These are phyloP conservation scores for Suillus cothurnatus DNA, from an alignment of 768 basidiomycete genomes.

Conservation along the genomic window DNA sequence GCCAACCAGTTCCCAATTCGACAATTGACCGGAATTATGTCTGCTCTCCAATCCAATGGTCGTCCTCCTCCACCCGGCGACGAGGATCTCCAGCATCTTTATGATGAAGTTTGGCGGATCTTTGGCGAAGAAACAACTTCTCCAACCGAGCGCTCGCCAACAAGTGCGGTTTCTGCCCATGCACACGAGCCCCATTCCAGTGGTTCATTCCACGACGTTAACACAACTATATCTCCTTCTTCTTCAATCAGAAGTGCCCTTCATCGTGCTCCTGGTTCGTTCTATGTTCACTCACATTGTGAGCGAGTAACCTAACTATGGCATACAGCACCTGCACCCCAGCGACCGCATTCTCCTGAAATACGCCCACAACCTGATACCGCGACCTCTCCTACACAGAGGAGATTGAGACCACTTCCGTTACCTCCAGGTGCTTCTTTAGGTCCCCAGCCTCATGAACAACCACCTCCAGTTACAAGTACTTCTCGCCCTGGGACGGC, in stretches of 20 bases:
- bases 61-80: slow-evolving; percentile 54
- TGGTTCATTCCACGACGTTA: slow-evolving; percentile 24
- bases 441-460: slow-evolving; percentile 17
- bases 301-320: slow-evolving; percentile 2
- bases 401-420: slow-evolving; percentile 30
- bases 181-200: slow-evolving; percentile 23
- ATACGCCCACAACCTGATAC: slow-evolving; percentile 23
- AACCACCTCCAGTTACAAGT: slow-evolving; percentile 12
- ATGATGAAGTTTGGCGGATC: slow-evolving; percentile 73
- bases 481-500: slow-evolving; percentile 29
- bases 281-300: neutral
- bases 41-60: slow-evolving; percentile 35
- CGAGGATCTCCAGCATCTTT: slow-evolving; percentile 72
- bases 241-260: slow-evolving; percentile 19
- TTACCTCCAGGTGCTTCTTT: slow-evolving; percentile 25
- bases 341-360: slow-evolving; percentile 21
- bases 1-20: slow-evolving; percentile 1
- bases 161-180: slow-evolving; percentile 17
- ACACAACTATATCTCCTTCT: slow-evolving; percentile 13
- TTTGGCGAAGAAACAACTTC: slow-evolving; percentile 53
- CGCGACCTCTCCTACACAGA: slow-evolving; percentile 32
- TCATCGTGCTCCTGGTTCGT: slow-evolving; percentile 28
- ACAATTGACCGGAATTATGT: slow-evolving; percentile 31
- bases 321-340: slow-evolving; percentile 10
- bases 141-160: slow-evolving; percentile 30